Evolutionary conservation across 2,329 filamentous ascomycete genomes (phyloP).

Genomic region (Cladophialophora psammophila): DNA sequence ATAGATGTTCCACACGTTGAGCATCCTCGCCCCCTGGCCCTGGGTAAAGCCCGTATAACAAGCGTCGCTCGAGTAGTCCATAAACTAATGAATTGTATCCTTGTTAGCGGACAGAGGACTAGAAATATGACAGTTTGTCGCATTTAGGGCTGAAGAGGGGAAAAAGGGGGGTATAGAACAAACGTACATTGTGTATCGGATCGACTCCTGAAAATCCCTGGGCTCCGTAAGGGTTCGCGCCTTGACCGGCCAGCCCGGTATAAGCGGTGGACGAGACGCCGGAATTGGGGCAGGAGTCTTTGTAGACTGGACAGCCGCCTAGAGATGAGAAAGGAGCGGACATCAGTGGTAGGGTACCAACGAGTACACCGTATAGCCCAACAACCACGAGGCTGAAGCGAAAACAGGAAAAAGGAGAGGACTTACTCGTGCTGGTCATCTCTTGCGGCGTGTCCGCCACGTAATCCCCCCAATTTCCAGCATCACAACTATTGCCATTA

Average conservation of each 20-base stretch:
- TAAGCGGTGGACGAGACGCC: conserved; percentile 23
- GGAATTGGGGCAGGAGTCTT: conserved; percentile 59
- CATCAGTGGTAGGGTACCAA: not conserved
- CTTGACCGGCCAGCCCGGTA: conserved; percentile 17
- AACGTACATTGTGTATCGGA: conserved; percentile 58
- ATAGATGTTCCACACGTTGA: conserved; percentile 58
- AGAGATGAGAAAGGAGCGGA: not conserved
- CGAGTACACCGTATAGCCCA: not conserved
- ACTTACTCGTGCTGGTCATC: conserved; percentile 59
- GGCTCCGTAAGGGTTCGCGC: conserved; percentile 30
- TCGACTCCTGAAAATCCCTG: conserved; percentile 53
- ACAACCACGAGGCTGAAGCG: not conserved
- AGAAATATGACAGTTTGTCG: not conserved
- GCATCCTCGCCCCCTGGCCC: conserved; percentile 59
- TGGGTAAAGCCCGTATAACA: conserved; percentile 63
- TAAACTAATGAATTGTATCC: conserved; percentile 48
- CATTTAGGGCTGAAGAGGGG: not conserved
- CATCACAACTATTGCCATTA: conserved; percentile 49
- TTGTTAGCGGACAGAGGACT: not conserved
- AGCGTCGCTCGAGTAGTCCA: conserved; percentile 65
- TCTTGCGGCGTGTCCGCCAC: conserved; percentile 55
- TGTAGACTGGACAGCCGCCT: conserved; percentile 61
- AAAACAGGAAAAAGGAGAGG: not conserved
- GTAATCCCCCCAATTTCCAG: conserved; percentile 50
- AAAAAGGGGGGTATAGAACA: not conserved